Percentiles rank a stretch among this genome's conserved stretches.
Conservation (phyloP, 169 alveolate species). For the Theileria parva region DNA sequence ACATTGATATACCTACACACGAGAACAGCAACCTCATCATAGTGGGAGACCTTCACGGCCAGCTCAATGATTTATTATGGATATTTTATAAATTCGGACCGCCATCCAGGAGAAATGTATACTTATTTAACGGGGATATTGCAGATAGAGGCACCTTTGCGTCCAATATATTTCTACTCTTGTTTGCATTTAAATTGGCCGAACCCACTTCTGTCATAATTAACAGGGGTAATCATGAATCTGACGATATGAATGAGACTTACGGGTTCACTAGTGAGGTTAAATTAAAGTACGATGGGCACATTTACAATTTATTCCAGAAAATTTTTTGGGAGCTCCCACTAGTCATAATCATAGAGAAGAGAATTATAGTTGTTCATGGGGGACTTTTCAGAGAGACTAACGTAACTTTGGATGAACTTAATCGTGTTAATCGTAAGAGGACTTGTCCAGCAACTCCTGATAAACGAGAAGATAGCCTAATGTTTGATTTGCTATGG, state of each 20-base stretch:
- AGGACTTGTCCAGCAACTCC: slow-evolving; percentile 87
- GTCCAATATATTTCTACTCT: slow-evolving; percentile 81
- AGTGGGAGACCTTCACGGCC: slow-evolving; percentile 90
- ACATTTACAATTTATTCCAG: slow-evolving; percentile 84
- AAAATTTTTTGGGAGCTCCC: slow-evolving; percentile 83
- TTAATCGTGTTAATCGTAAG: slow-evolving; percentile 80
- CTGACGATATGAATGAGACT: slow-evolving; percentile 88
- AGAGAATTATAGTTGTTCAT: slow-evolving; percentile 84
- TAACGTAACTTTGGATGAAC: slow-evolving; percentile 80
- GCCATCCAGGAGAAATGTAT: slow-evolving; percentile 84
- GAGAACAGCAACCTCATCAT: slow-evolving; percentile 65
- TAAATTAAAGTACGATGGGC: slow-evolving; percentile 81
- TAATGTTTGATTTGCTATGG: slow-evolving; percentile 90
- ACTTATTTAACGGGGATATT: slow-evolving; percentile 89
- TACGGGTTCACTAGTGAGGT: slow-evolving; percentile 88
- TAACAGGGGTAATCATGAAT: slow-evolving; percentile 90
- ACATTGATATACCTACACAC: slow-evolving; percentile 42
- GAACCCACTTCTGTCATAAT: slow-evolving; percentile 83
- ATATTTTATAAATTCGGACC: slow-evolving; percentile 86
- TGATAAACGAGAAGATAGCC: slow-evolving; percentile 78
- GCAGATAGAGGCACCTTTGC: slow-evolving; percentile 90
- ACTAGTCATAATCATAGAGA: slow-evolving; percentile 82
- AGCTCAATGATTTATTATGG: slow-evolving; percentile 87
- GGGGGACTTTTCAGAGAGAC: slow-evolving; percentile 89
- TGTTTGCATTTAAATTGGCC: slow-evolving; percentile 84